Evolutionary conservation across 148 eudicot species (phyloP), one percentile per base, ranked within the genome.

Genomic region (Rhododendron mucronatum): DNA sequence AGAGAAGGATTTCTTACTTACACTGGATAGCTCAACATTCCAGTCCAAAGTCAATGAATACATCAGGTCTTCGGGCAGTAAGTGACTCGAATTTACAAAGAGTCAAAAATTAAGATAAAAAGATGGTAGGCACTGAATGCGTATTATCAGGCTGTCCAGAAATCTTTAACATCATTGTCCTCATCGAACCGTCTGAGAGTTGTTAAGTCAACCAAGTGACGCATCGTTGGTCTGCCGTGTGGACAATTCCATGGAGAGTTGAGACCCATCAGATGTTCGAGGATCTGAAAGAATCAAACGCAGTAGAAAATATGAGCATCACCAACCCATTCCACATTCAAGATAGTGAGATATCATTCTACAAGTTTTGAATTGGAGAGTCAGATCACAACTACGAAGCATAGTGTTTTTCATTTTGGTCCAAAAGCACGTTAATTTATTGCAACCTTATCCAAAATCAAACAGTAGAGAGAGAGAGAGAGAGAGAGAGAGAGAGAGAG

Each of bases 171-270:
- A 79, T 50, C 28, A 5, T 87, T 85, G 59, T 89, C 84, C 33
- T 82, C 88, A 57, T 85, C 74, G 10, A 57, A 78, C 39, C 83
- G 83, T 82, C 89, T 88, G 61, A 93, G 63, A 59, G 89, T 73
- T 61, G 90, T 87, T 87, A 97, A 84, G 85, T 94, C 94, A 63
- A 93, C 94, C 92, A 97, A 90, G 92, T 97, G 98, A 20, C 99
- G 98, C 99, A 97, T 95, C 18, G 99, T 97, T 82, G 99, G 98
- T 89, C 99, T 89, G 80, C 99, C 99, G 80, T 97, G 99, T 2
- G 99, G 99, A 84, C 99, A 97, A 91, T 97, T 97, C 99, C 99
- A 97, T 26, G 99, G 99, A 39, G 99, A 97, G 87, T 92, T 95
- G 81, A 97, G 94, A 76, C 86, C 92, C 3, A 94, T 90, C 90